phyloP scores from a whole-genome alignment of 2,329 filamentous ascomycete species.

The Paramyrothecium sp. region DNA sequence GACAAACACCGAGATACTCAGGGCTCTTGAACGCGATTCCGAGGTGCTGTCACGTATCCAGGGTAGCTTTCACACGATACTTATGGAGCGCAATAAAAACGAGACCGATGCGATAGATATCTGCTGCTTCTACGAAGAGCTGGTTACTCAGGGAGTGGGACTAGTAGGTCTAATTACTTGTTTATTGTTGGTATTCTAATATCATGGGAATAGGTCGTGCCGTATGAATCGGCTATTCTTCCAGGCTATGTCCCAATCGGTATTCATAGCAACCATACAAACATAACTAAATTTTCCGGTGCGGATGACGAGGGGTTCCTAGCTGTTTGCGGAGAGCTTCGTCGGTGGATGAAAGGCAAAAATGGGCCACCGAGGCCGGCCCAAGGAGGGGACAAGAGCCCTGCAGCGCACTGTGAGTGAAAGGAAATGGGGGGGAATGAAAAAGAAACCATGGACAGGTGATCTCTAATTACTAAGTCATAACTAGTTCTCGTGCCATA shows the following conservation, averaged over 20 bases:
- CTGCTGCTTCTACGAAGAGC: conserved; percentile 16
- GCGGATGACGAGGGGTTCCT: background rate
- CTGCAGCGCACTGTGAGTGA: no score
- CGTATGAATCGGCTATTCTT: background rate
- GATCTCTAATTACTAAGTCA: no score
- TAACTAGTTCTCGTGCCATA: conserved; percentile 9
- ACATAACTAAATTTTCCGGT: background rate
- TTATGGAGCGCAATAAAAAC: background rate
- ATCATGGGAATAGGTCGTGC: background rate
- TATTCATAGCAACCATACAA: background rate
- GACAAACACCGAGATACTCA: conserved; percentile 11
- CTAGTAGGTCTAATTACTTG: conserved; percentile 13
- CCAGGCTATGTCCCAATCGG: background rate
- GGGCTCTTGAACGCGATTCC: conserved; percentile 7
- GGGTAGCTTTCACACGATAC: conserved; percentile 9
- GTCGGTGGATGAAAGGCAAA: background rate
- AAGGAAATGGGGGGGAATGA: no score
- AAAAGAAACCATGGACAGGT: no score
- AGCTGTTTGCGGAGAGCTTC: background rate
- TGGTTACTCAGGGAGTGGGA: conserved; percentile 2
- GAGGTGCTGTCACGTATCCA: conserved; percentile 11
- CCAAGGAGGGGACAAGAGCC: no score
- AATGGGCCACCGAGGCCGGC: no score
- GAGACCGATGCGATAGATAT: conserved; percentile 5
- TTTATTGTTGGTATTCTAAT: no score